Evolutionary conservation across 2,329 filamentous ascomycete species (phyloP).

Genomic region (Chaetomium globosum): DNA sequence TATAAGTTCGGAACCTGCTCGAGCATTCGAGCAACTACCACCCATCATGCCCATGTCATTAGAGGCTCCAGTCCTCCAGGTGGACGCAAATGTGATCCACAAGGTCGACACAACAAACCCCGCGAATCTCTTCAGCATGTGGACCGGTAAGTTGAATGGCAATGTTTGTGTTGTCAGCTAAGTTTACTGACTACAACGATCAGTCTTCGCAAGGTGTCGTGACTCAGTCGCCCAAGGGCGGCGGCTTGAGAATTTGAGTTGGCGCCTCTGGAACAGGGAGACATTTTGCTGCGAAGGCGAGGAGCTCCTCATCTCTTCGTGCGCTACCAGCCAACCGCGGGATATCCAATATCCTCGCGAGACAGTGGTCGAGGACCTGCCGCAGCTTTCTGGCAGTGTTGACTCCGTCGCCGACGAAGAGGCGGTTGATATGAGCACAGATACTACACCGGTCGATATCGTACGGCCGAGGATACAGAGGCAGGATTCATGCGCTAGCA

Average conservation of each 20-base stretch:
- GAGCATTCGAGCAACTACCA: slow-evolving; percentile 43
- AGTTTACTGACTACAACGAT: slow-evolving; percentile 15
- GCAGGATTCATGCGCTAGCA: slow-evolving; percentile 70
- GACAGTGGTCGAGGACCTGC: slow-evolving; percentile 59
- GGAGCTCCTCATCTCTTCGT: slow-evolving; percentile 52
- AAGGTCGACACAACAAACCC: slow-evolving; percentile 92
- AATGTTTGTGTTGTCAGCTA: not conserved
- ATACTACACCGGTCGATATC: slow-evolving; percentile 61
- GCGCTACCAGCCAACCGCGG: slow-evolving; percentile 51
- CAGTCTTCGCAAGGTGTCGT: slow-evolving; percentile 92
- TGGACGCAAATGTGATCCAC: slow-evolving; percentile 89
- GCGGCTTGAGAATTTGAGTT: slow-evolving; percentile 91
- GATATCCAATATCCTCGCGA: slow-evolving; percentile 47
- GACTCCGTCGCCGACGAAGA: slow-evolving; percentile 74
- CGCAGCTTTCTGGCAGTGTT: slow-evolving; percentile 75
- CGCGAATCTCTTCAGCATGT: slow-evolving; percentile 94
- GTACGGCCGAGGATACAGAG: slow-evolving; percentile 68
- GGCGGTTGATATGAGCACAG: slow-evolving; percentile 58
- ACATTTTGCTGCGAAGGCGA: slow-evolving; percentile 80
- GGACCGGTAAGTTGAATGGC: slow-evolving; percentile 69
- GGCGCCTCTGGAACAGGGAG: slow-evolving; percentile 93
- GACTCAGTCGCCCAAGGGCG: slow-evolving; percentile 92
- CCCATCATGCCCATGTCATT: slow-evolving; percentile 77
- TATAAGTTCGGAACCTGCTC: slow-evolving; percentile 39
- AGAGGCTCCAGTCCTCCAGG: slow-evolving; percentile 82